phyloP scores from a whole-genome alignment of 2,329 filamentous ascomycete species.

The Penicillium griseofulvum region DNA sequence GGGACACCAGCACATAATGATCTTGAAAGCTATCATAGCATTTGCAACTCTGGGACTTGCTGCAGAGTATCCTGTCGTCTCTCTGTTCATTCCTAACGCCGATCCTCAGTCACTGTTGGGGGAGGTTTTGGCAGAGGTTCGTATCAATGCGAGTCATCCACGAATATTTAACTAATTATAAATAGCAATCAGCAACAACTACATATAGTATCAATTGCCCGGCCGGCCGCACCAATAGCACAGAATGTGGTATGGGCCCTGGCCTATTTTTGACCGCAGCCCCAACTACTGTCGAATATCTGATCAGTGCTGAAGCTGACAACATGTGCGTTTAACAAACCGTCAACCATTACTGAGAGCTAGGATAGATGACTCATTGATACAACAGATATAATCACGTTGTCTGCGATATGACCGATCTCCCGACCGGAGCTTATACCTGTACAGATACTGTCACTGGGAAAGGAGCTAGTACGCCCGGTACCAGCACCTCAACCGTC shows the following conservation, averaged over 20 bases:
- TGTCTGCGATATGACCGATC: slow-evolving; percentile 18
- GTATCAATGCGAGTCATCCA: background rate
- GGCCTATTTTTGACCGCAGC: slow-evolving; percentile 24
- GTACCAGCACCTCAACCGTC: slow-evolving; percentile 11
- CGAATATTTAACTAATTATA: background rate
- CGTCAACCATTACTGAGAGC: background rate
- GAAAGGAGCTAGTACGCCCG: slow-evolving; percentile 13
- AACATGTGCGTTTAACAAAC: slow-evolving; percentile 8
- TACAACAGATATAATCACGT: slow-evolving; percentile 14
- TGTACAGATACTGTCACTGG: slow-evolving; percentile 19
- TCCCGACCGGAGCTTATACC: slow-evolving; percentile 18
- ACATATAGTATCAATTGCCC: slow-evolving; percentile 29
- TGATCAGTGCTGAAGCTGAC: slow-evolving; percentile 5
- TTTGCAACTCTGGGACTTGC: slow-evolving; percentile 20
- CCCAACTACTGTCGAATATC: slow-evolving; percentile 11
- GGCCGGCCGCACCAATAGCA: slow-evolving; percentile 19
- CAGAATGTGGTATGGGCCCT: slow-evolving; percentile 28
- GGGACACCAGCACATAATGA: slow-evolving; percentile 9
- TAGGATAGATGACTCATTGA: background rate
- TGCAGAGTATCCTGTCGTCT: slow-evolving; percentile 22
- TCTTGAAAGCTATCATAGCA: slow-evolving; percentile 11
- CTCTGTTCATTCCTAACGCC: slow-evolving; percentile 24
- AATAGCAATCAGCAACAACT: slow-evolving; percentile 24
- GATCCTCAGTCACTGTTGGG: slow-evolving; percentile 26
- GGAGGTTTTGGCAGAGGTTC: slow-evolving; percentile 26